phyloP scores from a whole-genome alignment of 2,329 filamentous ascomycete genomes.

The Cytospora chrysosperma region DNA sequence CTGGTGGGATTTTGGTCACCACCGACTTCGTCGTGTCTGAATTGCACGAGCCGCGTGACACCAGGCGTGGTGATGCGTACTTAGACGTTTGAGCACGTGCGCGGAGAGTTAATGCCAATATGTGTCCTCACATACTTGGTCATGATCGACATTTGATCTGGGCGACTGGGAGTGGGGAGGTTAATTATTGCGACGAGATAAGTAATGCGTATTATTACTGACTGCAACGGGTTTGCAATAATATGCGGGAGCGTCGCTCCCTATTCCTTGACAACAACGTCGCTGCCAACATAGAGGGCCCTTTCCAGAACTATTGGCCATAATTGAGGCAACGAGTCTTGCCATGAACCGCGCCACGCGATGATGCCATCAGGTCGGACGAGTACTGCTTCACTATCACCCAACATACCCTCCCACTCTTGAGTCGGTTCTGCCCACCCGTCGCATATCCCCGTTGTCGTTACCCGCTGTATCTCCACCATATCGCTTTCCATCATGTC shows the following conservation, averaged over 20 bases:
- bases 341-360: slow-evolving; percentile 12
- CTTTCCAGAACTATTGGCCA: slow-evolving; percentile 6
- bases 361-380: slow-evolving; percentile 16
- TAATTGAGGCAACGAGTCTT: neutral
- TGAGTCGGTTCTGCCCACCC: slow-evolving; percentile 1
- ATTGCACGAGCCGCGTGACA: neutral
- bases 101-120: neutral
- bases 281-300: neutral
- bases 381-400: slow-evolving; percentile 6
- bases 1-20: neutral
- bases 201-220: too few relatives aligned
- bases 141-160: neutral
- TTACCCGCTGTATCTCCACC: neutral
- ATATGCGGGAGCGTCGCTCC: neutral
- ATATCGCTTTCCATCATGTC: neutral
- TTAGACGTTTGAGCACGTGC: neutral
- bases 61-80: neutral
- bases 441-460: neutral
- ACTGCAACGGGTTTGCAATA: neutral
- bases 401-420: neutral
- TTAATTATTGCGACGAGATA: neutral
- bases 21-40: neutral
- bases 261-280: neutral
- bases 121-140: neutral
- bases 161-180: neutral